Percentiles rank a stretch among this genome's conserved stretches.
Conservation (phyloP, 192 early-diverging fungal species). For the Coemansia reversa region DNA sequence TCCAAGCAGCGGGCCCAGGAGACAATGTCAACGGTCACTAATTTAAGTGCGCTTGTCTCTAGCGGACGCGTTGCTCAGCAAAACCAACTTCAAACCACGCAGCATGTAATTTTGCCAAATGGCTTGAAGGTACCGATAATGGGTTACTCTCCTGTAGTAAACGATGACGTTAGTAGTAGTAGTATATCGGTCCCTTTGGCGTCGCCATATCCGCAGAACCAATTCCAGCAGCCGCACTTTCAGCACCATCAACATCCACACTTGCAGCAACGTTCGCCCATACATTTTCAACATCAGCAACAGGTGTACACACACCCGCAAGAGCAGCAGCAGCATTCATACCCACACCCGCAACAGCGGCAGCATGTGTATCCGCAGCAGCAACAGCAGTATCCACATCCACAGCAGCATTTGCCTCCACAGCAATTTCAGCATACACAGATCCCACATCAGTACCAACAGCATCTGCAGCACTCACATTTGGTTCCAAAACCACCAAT, state of each 20-base stretch:
- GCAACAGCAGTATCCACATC: background rate
- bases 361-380: background rate
- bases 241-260: background rate
- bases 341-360: no score
- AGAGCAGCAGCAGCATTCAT: no score
- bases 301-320: background rate
- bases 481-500: conserved; percentile 10
- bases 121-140: no score
- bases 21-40: conserved; percentile 31
- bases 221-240: background rate
- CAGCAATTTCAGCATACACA: no score
- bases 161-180: background rate
- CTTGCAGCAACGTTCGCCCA: background rate
- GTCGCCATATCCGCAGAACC: conserved; percentile 2
- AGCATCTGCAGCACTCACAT: no score
- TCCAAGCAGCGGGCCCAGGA: conserved; percentile 22
- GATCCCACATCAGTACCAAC: no score
- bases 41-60: conserved; percentile 26
- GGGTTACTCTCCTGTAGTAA: no score
- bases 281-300: background rate
- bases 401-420: background rate
- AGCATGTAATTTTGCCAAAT: no score
- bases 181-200: background rate
- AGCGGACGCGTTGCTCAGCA: background rate
- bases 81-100: no score